Evolutionary conservation across 495 filamentous ascomycete genomes (phyloP).

Genomic region (Penicillium pancosmium): DNA sequence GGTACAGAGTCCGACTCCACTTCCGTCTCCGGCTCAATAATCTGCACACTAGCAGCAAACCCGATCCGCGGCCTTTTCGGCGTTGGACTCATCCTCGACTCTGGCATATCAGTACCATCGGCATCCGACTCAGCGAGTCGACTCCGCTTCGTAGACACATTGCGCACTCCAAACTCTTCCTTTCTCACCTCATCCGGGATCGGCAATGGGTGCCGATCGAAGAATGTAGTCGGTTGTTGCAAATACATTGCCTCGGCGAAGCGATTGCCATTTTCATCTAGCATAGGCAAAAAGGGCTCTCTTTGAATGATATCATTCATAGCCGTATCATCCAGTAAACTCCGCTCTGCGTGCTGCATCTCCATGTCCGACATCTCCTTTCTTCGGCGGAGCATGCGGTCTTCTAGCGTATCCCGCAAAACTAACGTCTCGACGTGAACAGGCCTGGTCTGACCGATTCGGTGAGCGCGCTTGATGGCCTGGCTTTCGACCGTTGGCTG

Average conservation of each 20-base stretch:
- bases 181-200: conserved; percentile 36
- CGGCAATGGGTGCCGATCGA: conserved; percentile 44
- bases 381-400: conserved; percentile 74
- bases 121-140: conserved; percentile 14
- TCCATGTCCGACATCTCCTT: conserved; percentile 79
- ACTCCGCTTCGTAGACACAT: neutral
- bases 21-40: conserved; percentile 1
- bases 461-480: conserved; percentile 86
- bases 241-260: conserved; percentile 29
- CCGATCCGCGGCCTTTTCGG: conserved; percentile 20
- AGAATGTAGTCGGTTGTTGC: conserved; percentile 34
- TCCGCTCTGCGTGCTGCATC: conserved; percentile 64
- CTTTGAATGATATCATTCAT: conserved; percentile 82
- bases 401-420: conserved; percentile 79
- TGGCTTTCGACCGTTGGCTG: conserved; percentile 86
- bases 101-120: conserved; percentile 5
- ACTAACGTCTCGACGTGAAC: conserved; percentile 90
- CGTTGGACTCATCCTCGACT: neutral
- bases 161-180: neutral
- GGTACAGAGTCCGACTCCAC: neutral
- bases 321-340: conserved; percentile 71
- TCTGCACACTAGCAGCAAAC: conserved; percentile 16
- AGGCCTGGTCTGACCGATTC: conserved; percentile 80
- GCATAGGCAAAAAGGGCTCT: conserved; percentile 64
- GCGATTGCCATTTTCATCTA: conserved; percentile 33